These are phyloP conservation scores for Kodamaea kakaduensis DNA, from an alignment of 805 yeast genomes.

Conservation along the genomic window DNA sequence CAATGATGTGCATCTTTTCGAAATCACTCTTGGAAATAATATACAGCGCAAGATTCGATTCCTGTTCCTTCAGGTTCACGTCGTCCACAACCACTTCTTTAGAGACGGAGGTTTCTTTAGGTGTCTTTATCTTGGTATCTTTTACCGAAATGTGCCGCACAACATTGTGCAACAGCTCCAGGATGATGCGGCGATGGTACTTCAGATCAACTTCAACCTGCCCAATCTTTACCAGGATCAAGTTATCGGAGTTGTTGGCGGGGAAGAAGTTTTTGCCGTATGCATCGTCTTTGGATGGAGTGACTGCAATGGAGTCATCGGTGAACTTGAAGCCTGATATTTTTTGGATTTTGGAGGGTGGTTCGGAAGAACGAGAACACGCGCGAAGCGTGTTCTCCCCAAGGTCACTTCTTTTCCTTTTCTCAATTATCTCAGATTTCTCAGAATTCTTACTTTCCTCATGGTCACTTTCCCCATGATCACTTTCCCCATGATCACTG, in stretches of 20 bases:
- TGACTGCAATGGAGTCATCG: too few species aligned
- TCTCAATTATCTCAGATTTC: too few species aligned
- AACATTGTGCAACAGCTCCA: slow-evolving; percentile 7
- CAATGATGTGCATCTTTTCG: slow-evolving; percentile 68
- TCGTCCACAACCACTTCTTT: slow-evolving; percentile 6
- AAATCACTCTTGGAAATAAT: slow-evolving; percentile 73
- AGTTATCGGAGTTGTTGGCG: not conserved
- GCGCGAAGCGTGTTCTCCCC: too few species aligned
- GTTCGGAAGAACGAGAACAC: too few species aligned
- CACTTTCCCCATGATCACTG: slow-evolving; percentile 6
- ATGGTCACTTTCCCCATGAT: slow-evolving; percentile 6
- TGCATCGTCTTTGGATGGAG: slow-evolving; percentile 7
- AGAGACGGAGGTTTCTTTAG: not conserved
- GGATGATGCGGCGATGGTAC: slow-evolving; percentile 2
- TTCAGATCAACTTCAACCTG: slow-evolving; percentile 4
- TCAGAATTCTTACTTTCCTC: slow-evolving; percentile 8
- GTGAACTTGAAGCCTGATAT: too few species aligned
- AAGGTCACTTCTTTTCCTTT: too few species aligned
- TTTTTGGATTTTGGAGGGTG: too few species aligned
- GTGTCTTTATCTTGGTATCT: not conserved
- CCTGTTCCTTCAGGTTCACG: slow-evolving; percentile 42
- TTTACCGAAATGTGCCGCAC: not conserved
- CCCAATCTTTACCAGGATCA: slow-evolving; percentile 7
- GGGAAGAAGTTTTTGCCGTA: slow-evolving; percentile 12
- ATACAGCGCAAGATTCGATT: slow-evolving; percentile 47